A percentile compares a stretch with the other conserved stretches of the same genome.
These are phyloP conservation scores for Ajuga reptans DNA, from an alignment of 305 asterid genomes.

Conservation along the genomic window DNA sequence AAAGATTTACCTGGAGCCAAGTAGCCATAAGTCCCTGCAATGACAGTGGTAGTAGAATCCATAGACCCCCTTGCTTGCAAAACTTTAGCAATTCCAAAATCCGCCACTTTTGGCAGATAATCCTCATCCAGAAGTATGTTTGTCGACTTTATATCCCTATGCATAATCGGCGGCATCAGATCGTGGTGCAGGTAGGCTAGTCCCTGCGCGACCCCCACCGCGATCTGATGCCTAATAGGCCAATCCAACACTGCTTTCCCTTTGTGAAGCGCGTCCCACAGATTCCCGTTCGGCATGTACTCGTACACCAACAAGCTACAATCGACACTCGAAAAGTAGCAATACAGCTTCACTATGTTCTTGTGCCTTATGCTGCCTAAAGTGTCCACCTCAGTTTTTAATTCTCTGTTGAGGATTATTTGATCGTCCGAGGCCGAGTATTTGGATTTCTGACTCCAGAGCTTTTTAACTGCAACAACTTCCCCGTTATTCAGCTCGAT, in stretches of 20 bases:
- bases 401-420: constrained; percentile 43
- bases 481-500: constrained; percentile 62
- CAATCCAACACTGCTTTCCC: constrained; percentile 58
- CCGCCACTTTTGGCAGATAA: constrained; percentile 81
- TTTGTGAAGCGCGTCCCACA: constrained; percentile 73
- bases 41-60: constrained; percentile 65
- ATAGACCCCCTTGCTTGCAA: constrained; percentile 70
- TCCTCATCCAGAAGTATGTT: constrained; percentile 65
- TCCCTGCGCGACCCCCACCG: constrained; percentile 76
- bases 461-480: constrained; percentile 72
- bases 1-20: constrained; percentile 78
- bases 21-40: constrained; percentile 92
- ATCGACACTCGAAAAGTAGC: constrained; percentile 59
- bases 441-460: constrained; percentile 55
- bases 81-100: constrained; percentile 86
- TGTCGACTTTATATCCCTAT: constrained; percentile 81
- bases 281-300: constrained; percentile 84
- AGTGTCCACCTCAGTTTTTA: constrained; percentile 83
- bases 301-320: constrained; percentile 73
- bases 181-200: constrained; percentile 87
- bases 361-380: constrained; percentile 84
- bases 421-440: constrained; percentile 31
- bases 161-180: constrained; percentile 70
- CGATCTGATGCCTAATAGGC: constrained; percentile 72
- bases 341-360: constrained; percentile 80